Evolutionary conservation across 495 filamentous ascomycete genomes (phyloP).

Genomic region (Cercophora scortea): DNA sequence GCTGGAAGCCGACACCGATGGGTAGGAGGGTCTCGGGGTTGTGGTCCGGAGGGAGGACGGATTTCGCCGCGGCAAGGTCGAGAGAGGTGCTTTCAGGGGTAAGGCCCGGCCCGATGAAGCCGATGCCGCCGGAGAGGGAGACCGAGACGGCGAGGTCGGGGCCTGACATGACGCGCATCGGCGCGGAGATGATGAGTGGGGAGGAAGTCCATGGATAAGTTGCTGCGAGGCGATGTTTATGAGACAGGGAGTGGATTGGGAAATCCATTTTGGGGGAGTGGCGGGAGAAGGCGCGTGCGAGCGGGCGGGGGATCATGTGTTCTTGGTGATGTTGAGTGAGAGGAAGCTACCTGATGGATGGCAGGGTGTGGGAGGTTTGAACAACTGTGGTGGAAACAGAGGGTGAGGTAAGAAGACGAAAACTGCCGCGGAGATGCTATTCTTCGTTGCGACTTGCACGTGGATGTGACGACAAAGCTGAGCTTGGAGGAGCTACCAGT

Average conservation of each 20-base stretch:
- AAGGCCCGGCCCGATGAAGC: conserved; percentile 83
- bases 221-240: neutral
- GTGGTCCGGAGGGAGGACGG: conserved; percentile 57
- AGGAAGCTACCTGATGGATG: neutral
- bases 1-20: conserved; percentile 84
- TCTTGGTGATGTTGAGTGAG: neutral
- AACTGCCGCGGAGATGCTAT: too few relatives aligned
- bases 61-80: conserved; percentile 67
- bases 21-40: conserved; percentile 72
- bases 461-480: too few relatives aligned
- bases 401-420: too few relatives aligned
- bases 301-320: neutral
- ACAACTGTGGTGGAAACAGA: too few relatives aligned
- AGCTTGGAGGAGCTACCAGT: too few relatives aligned
- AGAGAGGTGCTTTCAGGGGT: conserved; percentile 68
- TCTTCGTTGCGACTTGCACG: too few relatives aligned
- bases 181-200: conserved; percentile 60
- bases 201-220: conserved; percentile 55
- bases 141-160: conserved; percentile 82
- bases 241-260: neutral
- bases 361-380: too few relatives aligned
- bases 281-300: neutral
- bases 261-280: too few relatives aligned
- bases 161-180: conserved; percentile 65
- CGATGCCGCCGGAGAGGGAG: conserved; percentile 85